Base-by-base conservation (phyloP, 2,329 filamentous ascomycete genomes). In the Curvularia sp. region DNA sequence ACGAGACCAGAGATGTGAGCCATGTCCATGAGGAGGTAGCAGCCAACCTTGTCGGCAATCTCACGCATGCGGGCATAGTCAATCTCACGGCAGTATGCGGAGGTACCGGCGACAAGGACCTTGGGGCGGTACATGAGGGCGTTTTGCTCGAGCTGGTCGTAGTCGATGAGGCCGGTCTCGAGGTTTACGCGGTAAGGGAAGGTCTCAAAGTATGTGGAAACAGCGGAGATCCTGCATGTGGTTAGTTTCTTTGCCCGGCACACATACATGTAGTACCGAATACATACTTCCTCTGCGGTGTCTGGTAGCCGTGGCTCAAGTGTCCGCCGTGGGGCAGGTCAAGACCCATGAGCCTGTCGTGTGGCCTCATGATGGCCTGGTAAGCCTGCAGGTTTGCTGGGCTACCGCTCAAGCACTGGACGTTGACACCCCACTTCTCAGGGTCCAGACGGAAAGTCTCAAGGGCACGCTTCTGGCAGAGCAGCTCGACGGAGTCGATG, bases 141-240 rank as follows among this genome's bases (percentile, higher is more conserved):
- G 61, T 93, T 85, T 77, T 96, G 88, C 79, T 96, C 93, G 53
- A 99, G 86, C 75, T 90, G 90, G 74, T 92, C 89, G 79, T 99
- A 99, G 83, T 99, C 93, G 74, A 99, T 99, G 69, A 94, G 84
- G 60, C 95, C 95, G 5, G 94, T 98, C 63, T 88, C 84, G 75
- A 96, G 91, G 81, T 97, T 88, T 54, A 98, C 86, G 59, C 92
- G 89, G 84, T 99, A 99, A 5, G 95, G 95, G 63, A 99, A 83
- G 35, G 95, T 99, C 83, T 99, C 95, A 77, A 99, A 99, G 83
- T 99, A 99, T 77, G 96, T 98, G 57, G 94, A 98, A 66, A 99
- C 89, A 72, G 93, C 93, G n/a, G 94, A 98, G 77, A 99, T 98
- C 86, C 75, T 77, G 50, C n/a, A 38, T 22, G 3, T n/a, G 55